A percentile compares a stretch with the other conserved stretches of the same genome.
Evolutionary conservation across 106 monocot genomes (phyloP).

Genomic region (Dioscorea alata): DNA sequence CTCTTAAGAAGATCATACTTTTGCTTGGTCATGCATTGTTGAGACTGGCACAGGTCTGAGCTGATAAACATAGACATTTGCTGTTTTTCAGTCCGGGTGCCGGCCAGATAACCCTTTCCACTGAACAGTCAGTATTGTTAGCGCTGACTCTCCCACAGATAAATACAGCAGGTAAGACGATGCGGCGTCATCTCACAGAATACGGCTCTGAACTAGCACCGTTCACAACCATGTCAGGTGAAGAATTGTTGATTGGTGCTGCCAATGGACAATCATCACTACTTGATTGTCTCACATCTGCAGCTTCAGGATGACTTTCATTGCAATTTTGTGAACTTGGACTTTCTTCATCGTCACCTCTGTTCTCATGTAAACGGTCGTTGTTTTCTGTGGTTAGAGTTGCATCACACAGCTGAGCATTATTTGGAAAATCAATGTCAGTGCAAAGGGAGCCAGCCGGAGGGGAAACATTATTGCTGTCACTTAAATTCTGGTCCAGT

Average conservation of each 20-base stretch:
- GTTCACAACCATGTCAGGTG: slow-evolving; percentile 11
- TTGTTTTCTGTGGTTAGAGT: slow-evolving; percentile 3
- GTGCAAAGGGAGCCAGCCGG: slow-evolving; percentile 3
- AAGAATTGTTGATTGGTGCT: not conserved
- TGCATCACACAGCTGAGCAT: not conserved
- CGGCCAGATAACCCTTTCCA: too few species aligned
- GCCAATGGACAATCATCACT: slow-evolving; percentile 2
- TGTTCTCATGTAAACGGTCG: not conserved
- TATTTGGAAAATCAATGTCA: not conserved
- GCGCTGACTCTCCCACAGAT: too few species aligned
- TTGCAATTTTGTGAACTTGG: slow-evolving; percentile 6
- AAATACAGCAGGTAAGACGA: too few species aligned
- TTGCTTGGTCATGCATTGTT: too few species aligned
- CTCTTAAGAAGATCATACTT: too few species aligned
- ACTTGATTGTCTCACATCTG: slow-evolving; percentile 9
- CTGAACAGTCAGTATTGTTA: too few species aligned
- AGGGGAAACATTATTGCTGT: slow-evolving; percentile 18
- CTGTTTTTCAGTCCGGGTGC: too few species aligned
- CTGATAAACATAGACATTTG: too few species aligned
- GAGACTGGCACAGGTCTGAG: too few species aligned
- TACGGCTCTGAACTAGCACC: slow-evolving; percentile 12
- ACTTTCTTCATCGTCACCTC: slow-evolving; percentile 19
- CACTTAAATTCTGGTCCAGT: slow-evolving; percentile 23
- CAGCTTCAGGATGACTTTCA: not conserved
- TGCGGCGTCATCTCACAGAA: slow-evolving; percentile 6